Base-by-base conservation (phyloP, 331 rosid genomes). In the Quercus lobata region DNA sequence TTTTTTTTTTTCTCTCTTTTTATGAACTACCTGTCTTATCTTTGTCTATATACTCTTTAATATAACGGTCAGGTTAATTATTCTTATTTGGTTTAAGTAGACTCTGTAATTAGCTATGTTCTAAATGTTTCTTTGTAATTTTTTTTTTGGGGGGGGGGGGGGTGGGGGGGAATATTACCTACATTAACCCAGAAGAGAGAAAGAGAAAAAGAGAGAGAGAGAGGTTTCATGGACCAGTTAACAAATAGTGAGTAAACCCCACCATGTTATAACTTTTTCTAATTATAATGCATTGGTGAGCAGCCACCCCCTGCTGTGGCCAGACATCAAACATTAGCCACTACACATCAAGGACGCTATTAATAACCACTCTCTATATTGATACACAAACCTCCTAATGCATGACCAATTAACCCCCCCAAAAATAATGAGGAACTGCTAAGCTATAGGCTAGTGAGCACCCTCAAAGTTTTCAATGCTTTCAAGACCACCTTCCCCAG, bases 391-490 rank as follows among this genome's bases (percentile, higher is more conserved):
- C 49, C 73, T 76, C 77, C 75, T 72, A 57, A 65, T 62, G 61
- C 46, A 73, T 66, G 66, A 68, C 75, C 80, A 66, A 76, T 60
- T 68, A 68, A 66, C 25, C 44, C 44, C 10, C 44, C 79, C 16
- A 11, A 46, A 46, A 56, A 32, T 53, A 66, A 75, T 68, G 69
- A 79, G 32, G 79, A 74, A 71, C 54, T 82, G 82, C 74, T 61
- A 78, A 76, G 57, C 63, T 58, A 52, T 58, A 62, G 80, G 54
- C 15, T 57, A 17, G 76, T 54, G 68, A 71, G 46, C 5, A 80
- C 77, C 63, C 77, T 77, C 46, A 37, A 25, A 63, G 37, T 44
- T 57, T 69, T 81, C 86, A 80, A 83, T 14, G 69, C 76, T 83
- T 12, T 30, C 70, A 35, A 34, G 35, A 68, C 44, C 52, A 7